Evolutionary conservation across 306 rosid species (phyloP).

Genomic region (Arachis hypogaea): DNA sequence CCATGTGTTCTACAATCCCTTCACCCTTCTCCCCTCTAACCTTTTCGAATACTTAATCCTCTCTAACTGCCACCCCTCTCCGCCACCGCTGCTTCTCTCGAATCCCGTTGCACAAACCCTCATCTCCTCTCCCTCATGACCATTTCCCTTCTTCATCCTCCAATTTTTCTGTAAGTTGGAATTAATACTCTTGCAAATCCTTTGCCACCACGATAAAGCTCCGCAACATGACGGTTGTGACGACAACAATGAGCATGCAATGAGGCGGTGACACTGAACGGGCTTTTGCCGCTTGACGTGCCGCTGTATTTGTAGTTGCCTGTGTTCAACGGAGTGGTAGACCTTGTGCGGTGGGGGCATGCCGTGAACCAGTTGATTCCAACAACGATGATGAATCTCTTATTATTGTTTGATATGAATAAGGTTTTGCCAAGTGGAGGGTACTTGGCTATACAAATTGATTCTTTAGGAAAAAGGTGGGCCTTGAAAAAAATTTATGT

Average conservation of each 20-base stretch:
- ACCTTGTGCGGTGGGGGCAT: conserved; percentile 81
- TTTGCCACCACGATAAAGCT: conserved; percentile 61
- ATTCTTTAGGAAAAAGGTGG: conserved; percentile 73
- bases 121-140: conserved; percentile 52
- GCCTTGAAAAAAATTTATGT: conserved; percentile 74
- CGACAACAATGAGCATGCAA: conserved; percentile 82
- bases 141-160: conserved; percentile 66
- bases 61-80: conserved; percentile 94
- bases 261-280: conserved; percentile 81
- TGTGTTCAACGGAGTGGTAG: conserved; percentile 78
- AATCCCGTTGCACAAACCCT: conserved; percentile 72
- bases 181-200: conserved; percentile 66
- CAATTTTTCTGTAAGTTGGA: conserved; percentile 64
- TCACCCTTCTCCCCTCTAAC: conserved; percentile 75
- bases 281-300: conserved; percentile 82
- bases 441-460: conserved; percentile 76
- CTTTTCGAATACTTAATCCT: conserved; percentile 67
- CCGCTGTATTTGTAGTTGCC: conserved; percentile 90
- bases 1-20: conserved; percentile 78
- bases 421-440: conserved; percentile 89
- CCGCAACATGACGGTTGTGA: conserved; percentile 55
- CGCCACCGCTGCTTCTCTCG: conserved; percentile 87
- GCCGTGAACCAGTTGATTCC: conserved; percentile 95
- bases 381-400: no score
- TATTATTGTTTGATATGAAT: conserved; percentile 69